Evolutionary conservation across 2,329 filamentous ascomycete genomes (phyloP), one percentile per base, ranked within the genome.

Genomic region (Microascus cirrosus): DNA sequence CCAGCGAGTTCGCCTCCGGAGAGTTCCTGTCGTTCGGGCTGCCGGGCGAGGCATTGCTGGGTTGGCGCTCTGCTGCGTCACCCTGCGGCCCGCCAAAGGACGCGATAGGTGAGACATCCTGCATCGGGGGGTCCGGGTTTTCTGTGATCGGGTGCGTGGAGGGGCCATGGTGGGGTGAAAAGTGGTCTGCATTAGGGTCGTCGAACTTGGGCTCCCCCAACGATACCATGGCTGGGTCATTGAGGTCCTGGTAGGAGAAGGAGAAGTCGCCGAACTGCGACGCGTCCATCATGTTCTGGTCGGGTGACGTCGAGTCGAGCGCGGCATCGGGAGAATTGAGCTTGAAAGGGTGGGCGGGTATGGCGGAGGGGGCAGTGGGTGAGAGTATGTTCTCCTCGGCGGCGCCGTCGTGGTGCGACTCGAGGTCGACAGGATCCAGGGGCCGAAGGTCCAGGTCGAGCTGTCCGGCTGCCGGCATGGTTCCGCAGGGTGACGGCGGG

Each of bases 211-310:
- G 65, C n/a, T 72, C 70, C 20, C 67, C 59, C 34, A 69, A 64
- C 61, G 61, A 66, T 59, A 67, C 68, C 63, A 78, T 74, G 24
- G 74, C 67, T 60, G 73, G 72, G 58, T 75, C 75, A 25, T 71
- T 61, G 11, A 78, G 65, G 53, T 69, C 69, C 62, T 74, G 70
- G 63, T 78, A 82, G 2, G 77, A 65, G 62, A 81, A 83, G 24
- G 75, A 69, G 63, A 82, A 83, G 61, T 80, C 76, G 60, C 72
- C 71, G 64, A 83, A 83, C 55, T 78, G 75, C 18, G 75, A 68
- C 36, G 71, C 63, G 61, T 79, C 75, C 63, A 79, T 74, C 64
- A 76, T 64, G 62, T 62, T 74, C 62, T 59, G 70, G 66, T 65
- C 70, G 70, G 45, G 67, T 66, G 63, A 58, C 58, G 54, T 73